Percentiles rank a stretch among this genome's conserved stretches.
These are phyloP conservation scores for Miscanthus sacchariflorus DNA, from an alignment of 202 grass and related monocot species.

Conservation along the genomic window DNA sequence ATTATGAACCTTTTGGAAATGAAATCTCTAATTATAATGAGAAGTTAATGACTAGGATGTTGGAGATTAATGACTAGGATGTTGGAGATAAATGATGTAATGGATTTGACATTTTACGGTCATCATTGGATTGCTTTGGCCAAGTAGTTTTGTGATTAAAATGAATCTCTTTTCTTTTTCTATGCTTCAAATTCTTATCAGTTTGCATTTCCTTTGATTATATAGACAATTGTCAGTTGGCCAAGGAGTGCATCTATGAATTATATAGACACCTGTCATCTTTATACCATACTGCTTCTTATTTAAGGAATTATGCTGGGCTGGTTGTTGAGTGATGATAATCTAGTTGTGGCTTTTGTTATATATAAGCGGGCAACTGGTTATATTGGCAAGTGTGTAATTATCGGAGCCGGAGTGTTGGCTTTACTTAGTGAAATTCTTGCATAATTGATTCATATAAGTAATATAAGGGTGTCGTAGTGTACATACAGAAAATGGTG, in stretches of 20 bases:
- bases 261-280: not conserved
- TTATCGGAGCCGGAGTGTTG: not conserved
- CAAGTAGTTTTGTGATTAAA: slow-evolving; percentile 19
- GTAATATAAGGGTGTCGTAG: not conserved
- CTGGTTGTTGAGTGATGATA: slow-evolving; percentile 11
- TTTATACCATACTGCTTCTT: slow-evolving; percentile 20
- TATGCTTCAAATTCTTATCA: slow-evolving; percentile 5
- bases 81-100: not conserved
- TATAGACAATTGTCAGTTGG: not conserved
- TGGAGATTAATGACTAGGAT: not conserved
- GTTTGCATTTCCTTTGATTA: not conserved
- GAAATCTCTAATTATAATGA: slow-evolving; percentile 21
- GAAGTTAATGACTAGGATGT: not conserved
- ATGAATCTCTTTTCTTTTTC: not conserved
- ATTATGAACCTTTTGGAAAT: slow-evolving; percentile 6
- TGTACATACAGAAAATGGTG: not conserved
- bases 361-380: not conserved
- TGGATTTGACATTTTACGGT: not conserved
- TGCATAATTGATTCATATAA: not conserved
- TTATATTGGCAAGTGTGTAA: not conserved
- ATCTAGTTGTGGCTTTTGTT: not conserved
- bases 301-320: slow-evolving; percentile 3
- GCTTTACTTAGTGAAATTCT: no score
- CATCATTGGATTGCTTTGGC: slow-evolving; percentile 18
- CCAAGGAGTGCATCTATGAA: slow-evolving; percentile 10